These are phyloP conservation scores for Epicoccum sorghinum DNA, from an alignment of 2,329 filamentous ascomycete species.

Conservation along the genomic window DNA sequence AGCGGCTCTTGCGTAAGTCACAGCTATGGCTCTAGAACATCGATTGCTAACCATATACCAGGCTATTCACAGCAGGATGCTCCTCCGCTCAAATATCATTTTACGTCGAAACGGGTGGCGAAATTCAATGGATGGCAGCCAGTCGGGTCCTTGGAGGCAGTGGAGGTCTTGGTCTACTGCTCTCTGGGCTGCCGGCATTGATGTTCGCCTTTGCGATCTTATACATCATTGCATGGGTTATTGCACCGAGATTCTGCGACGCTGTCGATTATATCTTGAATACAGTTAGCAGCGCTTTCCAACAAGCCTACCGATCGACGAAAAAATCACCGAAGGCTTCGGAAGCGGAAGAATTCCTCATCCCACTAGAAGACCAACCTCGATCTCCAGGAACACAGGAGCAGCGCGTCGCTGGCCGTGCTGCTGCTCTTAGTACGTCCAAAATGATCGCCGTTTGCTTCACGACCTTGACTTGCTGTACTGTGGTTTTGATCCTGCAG, in stretches of 20 bases:
- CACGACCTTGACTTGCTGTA: conserved; percentile 12
- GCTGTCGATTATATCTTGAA: conserved; percentile 12
- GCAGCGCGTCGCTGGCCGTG: neutral
- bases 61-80: conserved; percentile 20
- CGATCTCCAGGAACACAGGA: neutral
- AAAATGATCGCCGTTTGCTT: conserved; percentile 17
- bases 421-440: neutral
- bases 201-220: conserved; percentile 14
- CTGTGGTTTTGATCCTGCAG: conserved; percentile 15
- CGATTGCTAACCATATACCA: conserved; percentile 5
- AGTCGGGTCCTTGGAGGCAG: conserved; percentile 22
- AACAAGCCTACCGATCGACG: conserved; percentile 6
- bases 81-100: conserved; percentile 24
- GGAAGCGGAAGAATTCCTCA: conserved; percentile 16
- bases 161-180: conserved; percentile 20
- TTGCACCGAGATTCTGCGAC: conserved; percentile 21
- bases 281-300: conserved; percentile 11
- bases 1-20: conserved; percentile 18
- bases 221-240: conserved; percentile 14
- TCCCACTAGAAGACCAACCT: conserved; percentile 13
- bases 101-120: conserved; percentile 23
- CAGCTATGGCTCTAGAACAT: no score
- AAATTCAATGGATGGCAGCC: conserved; percentile 28
- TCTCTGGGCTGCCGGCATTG: conserved; percentile 21
- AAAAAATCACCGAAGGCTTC: conserved; percentile 5